Evolutionary conservation across 2,329 filamentous ascomycete genomes (phyloP).

Genomic region (Pseudohalonectria lignicola): DNA sequence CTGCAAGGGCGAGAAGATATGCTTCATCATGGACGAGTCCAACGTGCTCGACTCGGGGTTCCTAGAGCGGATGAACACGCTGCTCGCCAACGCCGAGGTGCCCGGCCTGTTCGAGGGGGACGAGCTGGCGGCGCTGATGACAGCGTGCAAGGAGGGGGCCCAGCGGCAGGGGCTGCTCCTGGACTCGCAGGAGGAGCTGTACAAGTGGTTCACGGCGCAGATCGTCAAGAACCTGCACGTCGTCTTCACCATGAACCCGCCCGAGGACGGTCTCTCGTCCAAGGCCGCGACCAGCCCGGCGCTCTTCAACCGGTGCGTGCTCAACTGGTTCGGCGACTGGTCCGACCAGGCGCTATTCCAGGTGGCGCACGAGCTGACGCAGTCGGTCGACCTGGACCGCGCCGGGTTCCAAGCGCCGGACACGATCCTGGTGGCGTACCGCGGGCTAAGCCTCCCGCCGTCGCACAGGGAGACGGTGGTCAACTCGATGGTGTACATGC

Average conservation of each 20-base stretch:
- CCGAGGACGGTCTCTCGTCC: slow-evolving; percentile 84
- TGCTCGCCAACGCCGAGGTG: slow-evolving; percentile 98
- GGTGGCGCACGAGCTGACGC: slow-evolving; percentile 88
- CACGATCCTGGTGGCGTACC: slow-evolving; percentile 85
- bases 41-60: slow-evolving; percentile 98
- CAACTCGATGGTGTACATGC: slow-evolving; percentile 98
- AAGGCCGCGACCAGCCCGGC: slow-evolving; percentile 97
- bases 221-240: slow-evolving; percentile 99
- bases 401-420: slow-evolving; percentile 78
- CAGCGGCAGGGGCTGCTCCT: slow-evolving; percentile 90
- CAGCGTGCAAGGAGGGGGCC: slow-evolving; percentile 94
- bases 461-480: slow-evolving; percentile 86
- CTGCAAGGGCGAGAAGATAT: slow-evolving; percentile 98
- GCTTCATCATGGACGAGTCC: slow-evolving; percentile 99
- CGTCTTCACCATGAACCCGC: slow-evolving; percentile 99
- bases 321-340: slow-evolving; percentile 99
- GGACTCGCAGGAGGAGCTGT: slow-evolving; percentile 97
- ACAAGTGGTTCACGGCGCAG: slow-evolving; percentile 99
- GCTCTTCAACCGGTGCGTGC: slow-evolving; percentile 97
- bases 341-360: slow-evolving; percentile 98
- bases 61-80: slow-evolving; percentile 97
- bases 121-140: slow-evolving; percentile 97
- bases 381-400: slow-evolving; percentile 90
- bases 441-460: slow-evolving; percentile 72
- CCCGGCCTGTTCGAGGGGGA: slow-evolving; percentile 98